Conservation (phyloP, 2,329 filamentous ascomycete genomes). For the Seiridium unicorne region DNA sequence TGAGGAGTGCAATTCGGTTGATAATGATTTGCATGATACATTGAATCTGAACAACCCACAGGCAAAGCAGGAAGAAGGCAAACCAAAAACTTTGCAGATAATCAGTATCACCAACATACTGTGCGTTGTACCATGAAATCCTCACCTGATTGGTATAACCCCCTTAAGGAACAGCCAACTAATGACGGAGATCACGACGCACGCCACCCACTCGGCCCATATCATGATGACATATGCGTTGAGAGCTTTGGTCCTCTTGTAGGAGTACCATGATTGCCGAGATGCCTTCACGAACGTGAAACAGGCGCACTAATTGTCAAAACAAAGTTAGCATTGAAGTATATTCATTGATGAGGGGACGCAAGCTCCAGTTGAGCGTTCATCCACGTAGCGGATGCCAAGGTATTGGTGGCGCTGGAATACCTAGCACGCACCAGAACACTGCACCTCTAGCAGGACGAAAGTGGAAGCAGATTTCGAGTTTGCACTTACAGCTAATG, state of each 20-base stretch:
- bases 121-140: not conserved
- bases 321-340: not conserved
- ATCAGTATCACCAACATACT: not conserved
- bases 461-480: not conserved
- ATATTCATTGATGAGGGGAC: not conserved
- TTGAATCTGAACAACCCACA: slow-evolving; percentile 38
- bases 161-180: slow-evolving; percentile 23
- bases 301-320: slow-evolving; percentile 19
- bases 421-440: not conserved
- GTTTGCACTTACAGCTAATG: slow-evolving; percentile 16
- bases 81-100: slow-evolving; percentile 10
- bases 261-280: slow-evolving; percentile 24
- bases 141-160: slow-evolving; percentile 5
- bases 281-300: slow-evolving; percentile 24
- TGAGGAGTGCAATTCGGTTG: slow-evolving; percentile 48
- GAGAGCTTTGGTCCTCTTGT: slow-evolving; percentile 19
- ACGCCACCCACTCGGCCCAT: slow-evolving; percentile 29
- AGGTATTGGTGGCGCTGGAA: not conserved
- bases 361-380: not conserved
- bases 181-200: slow-evolving; percentile 23
- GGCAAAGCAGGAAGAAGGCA: slow-evolving; percentile 3
- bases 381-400: not conserved
- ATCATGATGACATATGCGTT: slow-evolving; percentile 32
- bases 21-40: slow-evolving; percentile 53
- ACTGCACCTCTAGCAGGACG: not conserved